Evolutionary conservation across 1,284 basidiomycete genomes (phyloP).

Genomic region (Hemileia vastatrix): DNA sequence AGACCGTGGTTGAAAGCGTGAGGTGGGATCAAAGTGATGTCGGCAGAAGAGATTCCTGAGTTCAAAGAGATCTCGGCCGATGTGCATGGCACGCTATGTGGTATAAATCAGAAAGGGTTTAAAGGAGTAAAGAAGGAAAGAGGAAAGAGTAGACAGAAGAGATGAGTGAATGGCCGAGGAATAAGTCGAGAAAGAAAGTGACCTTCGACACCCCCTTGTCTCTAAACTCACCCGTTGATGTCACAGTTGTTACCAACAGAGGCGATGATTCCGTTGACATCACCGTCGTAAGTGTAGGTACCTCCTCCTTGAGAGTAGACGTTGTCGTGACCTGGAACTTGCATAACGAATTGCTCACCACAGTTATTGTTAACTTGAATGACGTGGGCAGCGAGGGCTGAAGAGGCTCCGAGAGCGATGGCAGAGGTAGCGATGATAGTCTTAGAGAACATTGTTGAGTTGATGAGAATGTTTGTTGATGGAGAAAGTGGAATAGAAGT

Average conservation of each 20-base stretch:
- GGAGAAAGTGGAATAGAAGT: background rate
- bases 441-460: background rate
- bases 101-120: background rate
- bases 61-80: constrained; percentile 10
- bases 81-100: constrained; percentile 1
- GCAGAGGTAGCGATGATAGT: background rate
- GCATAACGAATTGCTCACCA: constrained; percentile 6
- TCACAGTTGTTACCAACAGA: constrained; percentile 11
- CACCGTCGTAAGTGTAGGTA: constrained; percentile 3
- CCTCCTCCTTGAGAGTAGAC: constrained; percentile 2
- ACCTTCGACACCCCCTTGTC: background rate
- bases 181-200: background rate
- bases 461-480: background rate
- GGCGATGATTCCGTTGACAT: constrained; percentile 11
- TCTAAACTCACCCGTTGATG: constrained; percentile 1
- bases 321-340: constrained; percentile 2
- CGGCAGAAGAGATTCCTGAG: constrained; percentile 6
- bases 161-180: too few species aligned
- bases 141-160: background rate
- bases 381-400: background rate
- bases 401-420: background rate
- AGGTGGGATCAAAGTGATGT: constrained; percentile 16
- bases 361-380: constrained; percentile 12
- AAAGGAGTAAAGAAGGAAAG: background rate
- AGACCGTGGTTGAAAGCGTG: constrained; percentile 1